Conservation (phyloP, 2,329 filamentous ascomycete genomes). For the Arthrinium puccinioides region DNA sequence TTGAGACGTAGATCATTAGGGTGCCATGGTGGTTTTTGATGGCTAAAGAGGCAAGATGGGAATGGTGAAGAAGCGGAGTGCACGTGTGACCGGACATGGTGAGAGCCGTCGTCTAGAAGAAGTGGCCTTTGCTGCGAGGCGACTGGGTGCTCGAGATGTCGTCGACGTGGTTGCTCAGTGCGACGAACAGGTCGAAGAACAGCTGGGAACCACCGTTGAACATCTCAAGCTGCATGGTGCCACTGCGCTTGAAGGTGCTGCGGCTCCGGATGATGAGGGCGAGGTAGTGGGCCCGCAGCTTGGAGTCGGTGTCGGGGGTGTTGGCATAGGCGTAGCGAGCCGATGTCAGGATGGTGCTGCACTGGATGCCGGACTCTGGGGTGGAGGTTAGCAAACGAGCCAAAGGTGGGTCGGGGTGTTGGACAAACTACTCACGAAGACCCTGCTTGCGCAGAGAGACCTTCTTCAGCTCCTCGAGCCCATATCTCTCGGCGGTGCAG, state of each 20-base stretch:
- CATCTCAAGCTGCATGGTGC: conserved; percentile 96
- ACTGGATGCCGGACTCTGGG: conserved; percentile 68
- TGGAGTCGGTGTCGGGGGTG: conserved; percentile 86
- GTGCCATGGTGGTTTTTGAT: conserved; percentile 1
- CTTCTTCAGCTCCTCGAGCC: conserved; percentile 76
- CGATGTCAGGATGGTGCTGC: conserved; percentile 75
- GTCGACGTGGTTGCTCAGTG: conserved; percentile 84
- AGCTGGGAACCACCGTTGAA: conserved; percentile 72
- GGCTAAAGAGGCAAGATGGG: not conserved
- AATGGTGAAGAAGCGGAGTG: no score
- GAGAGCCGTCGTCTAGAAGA: conserved; percentile 20
- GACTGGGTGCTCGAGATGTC: conserved; percentile 43
- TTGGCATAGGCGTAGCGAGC: conserved; percentile 87
- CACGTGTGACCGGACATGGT: no score
- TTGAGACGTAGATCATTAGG: conserved; percentile 19
- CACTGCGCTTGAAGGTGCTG: conserved; percentile 84
- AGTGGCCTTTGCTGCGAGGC: conserved; percentile 38
- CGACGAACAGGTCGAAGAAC: conserved; percentile 92
- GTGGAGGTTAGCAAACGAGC: conserved; percentile 5
- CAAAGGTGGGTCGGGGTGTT: no score
- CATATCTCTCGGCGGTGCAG: conserved; percentile 80
- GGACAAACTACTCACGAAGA: conserved; percentile 49
- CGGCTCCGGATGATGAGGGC: conserved; percentile 86
- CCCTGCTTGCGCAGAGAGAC: conserved; percentile 84
- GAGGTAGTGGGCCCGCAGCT: conserved; percentile 82